phyloP scores from a whole-genome alignment of 148 eudicot species.

The Pharnaceum exiguum region DNA sequence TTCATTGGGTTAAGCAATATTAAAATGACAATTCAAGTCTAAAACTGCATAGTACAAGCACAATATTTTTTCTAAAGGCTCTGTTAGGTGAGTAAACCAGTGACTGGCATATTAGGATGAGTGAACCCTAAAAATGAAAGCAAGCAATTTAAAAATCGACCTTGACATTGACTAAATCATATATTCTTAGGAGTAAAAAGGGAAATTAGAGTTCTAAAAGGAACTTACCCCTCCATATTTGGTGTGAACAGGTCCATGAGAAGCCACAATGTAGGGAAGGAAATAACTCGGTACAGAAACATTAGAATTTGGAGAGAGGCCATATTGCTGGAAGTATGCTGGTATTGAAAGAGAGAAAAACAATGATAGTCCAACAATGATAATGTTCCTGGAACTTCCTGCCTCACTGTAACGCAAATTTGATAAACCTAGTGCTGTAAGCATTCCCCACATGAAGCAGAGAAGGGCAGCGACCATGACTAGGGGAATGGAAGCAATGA shows the following conservation, averaged over 20 bases:
- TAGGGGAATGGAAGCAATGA: conserved; percentile 91
- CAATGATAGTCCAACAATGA: conserved; percentile 83
- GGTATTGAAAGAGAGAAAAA: conserved; percentile 85
- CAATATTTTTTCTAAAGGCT: too few relatives aligned
- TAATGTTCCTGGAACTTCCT: conserved; percentile 95
- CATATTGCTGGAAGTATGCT: conserved; percentile 95
- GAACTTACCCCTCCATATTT: conserved; percentile 78
- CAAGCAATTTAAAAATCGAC: too few relatives aligned
- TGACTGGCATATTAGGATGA: too few relatives aligned
- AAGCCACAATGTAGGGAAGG: conserved; percentile 83
- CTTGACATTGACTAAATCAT: background rate
- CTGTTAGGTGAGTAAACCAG: too few relatives aligned
- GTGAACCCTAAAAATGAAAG: too few relatives aligned
- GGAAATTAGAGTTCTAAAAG: conserved; percentile 1
- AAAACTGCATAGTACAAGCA: background rate
- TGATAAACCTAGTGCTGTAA: conserved; percentile 86
- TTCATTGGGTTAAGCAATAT: background rate
- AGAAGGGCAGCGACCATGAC: conserved; percentile 94
- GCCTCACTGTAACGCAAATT: conserved; percentile 94
- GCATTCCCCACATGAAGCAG: conserved; percentile 99
- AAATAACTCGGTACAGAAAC: conserved; percentile 75
- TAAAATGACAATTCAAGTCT: background rate
- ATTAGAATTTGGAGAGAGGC: conserved; percentile 72
- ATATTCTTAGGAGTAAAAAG: background rate
- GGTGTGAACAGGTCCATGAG: conserved; percentile 87